Percentiles rank a stretch among this genome's conserved stretches.
phyloP scores from a whole-genome alignment of 2,329 filamentous ascomycete genomes.

The Thielaviopsis punctulata region DNA sequence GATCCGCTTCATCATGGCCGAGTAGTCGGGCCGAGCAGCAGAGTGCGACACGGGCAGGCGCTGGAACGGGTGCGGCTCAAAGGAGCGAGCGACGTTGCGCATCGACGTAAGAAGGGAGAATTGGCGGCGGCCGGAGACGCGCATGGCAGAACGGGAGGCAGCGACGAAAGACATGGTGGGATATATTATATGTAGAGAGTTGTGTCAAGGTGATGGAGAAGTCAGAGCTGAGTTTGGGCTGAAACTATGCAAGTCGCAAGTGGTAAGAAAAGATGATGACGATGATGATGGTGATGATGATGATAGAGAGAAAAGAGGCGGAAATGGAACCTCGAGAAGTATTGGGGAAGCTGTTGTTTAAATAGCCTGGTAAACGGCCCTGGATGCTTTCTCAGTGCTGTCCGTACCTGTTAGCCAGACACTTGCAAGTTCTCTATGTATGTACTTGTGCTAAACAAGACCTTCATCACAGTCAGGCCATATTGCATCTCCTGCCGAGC shows the following conservation, averaged over 20 bases:
- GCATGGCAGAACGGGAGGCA: slow-evolving; percentile 13
- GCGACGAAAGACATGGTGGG: slow-evolving; percentile 9
- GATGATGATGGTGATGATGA: not conserved
- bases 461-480: not conserved
- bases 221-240: too few relatives aligned
- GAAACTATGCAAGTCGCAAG: too few relatives aligned
- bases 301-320: not conserved
- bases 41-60: slow-evolving; percentile 17
- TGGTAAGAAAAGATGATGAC: not conserved
- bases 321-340: not conserved
- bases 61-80: slow-evolving; percentile 23
- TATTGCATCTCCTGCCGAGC: not conserved
- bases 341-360: not conserved
- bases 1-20: slow-evolving; percentile 18
- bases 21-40: slow-evolving; percentile 19
- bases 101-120: slow-evolving; percentile 21
- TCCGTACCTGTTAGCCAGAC: too few relatives aligned
- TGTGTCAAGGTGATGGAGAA: not conserved
- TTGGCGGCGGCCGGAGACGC: slow-evolving; percentile 18
- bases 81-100: slow-evolving; percentile 19
- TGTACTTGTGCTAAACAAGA: too few relatives aligned
- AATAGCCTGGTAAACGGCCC: not conserved
- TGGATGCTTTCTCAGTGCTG: not conserved
- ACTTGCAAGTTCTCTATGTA: too few relatives aligned
- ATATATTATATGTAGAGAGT: not conserved